These are phyloP conservation scores for Trichoderma brevicompactum DNA, from an alignment of 2,329 filamentous ascomycete genomes.

Conservation along the genomic window DNA sequence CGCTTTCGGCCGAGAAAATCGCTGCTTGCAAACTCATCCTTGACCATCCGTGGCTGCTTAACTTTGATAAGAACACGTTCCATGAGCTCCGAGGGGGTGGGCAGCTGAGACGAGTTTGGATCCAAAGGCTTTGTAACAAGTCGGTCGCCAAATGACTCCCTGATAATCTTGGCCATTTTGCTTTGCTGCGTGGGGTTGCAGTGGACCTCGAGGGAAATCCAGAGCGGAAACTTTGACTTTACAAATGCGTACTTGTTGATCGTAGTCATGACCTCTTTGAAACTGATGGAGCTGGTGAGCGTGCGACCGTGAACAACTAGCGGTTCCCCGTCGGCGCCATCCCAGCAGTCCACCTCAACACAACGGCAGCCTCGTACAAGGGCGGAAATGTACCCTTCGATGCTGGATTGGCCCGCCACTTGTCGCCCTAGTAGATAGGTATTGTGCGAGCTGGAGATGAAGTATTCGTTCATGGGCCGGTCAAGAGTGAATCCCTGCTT, in stretches of 20 bases:
- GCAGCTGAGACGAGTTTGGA: conserved; percentile 68
- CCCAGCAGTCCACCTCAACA: conserved; percentile 98
- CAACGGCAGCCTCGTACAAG: conserved; percentile 89
- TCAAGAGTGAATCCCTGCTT: conserved; percentile 70
- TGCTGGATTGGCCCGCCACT: conserved; percentile 85
- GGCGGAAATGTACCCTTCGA: conserved; percentile 91
- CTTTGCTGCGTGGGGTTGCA: conserved; percentile 83
- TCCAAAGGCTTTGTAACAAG: conserved; percentile 78
- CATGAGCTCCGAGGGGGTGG: conserved; percentile 84
- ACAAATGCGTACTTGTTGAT: conserved; percentile 95
- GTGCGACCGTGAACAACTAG: conserved; percentile 91
- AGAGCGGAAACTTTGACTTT: conserved; percentile 84
- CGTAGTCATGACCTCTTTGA: conserved; percentile 87
- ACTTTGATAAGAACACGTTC: conserved; percentile 90
- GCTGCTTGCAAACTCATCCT: conserved; percentile 44
- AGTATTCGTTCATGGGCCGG: conserved; percentile 92
- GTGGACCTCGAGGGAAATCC: conserved; percentile 94
- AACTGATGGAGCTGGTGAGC: conserved; percentile 84
- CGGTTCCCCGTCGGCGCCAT: conserved; percentile 84
- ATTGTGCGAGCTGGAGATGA: conserved; percentile 98
- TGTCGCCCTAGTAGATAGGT: conserved; percentile 94
- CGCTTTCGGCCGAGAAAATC: conserved; percentile 54
- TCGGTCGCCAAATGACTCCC: conserved; percentile 77
- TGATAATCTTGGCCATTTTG: conserved; percentile 89
- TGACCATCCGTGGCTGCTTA: conserved; percentile 67